phyloP scores from a whole-genome alignment of 345 rosid genomes.

The Geranium brycei region DNA sequence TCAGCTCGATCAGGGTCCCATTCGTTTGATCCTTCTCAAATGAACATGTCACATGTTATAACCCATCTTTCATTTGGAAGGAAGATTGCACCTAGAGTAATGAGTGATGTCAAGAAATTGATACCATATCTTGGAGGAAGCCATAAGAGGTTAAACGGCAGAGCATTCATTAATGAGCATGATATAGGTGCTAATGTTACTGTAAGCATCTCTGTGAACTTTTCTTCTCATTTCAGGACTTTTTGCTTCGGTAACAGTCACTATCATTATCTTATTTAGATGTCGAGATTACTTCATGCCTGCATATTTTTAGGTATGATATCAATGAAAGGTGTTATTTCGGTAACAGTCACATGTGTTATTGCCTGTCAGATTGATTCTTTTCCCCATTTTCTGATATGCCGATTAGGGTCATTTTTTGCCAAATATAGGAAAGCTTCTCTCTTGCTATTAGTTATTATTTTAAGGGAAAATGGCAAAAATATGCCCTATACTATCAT shows the following conservation, averaged over 20 bases:
- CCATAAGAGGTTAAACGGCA: constrained; percentile 73
- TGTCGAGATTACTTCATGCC: not conserved
- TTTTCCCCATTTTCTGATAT: no score
- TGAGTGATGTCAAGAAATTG: constrained; percentile 56
- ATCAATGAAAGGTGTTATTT: no score
- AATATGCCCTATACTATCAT: no score
- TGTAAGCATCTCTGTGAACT: constrained; percentile 35
- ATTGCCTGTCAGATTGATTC: no score
- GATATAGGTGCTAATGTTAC: constrained; percentile 85
- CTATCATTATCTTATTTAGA: not conserved
- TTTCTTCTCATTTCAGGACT: constrained; percentile 3
- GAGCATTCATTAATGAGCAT: constrained; percentile 61
- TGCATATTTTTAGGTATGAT: not conserved
- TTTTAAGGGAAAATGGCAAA: no score
- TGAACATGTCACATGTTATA: constrained; percentile 95
- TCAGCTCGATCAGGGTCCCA: constrained; percentile 88
- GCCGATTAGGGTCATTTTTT: not conserved
- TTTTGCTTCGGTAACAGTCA: not conserved
- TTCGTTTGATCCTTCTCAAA: constrained; percentile 77
- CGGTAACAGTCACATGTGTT: no score
- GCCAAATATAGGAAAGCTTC: not conserved
- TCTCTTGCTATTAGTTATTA: not conserved
- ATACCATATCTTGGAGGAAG: constrained; percentile 71
- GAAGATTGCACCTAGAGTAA: constrained; percentile 39
- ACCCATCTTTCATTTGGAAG: constrained; percentile 82